Evolutionary conservation across 352 stramenopile genomes (phyloP), one percentile per base, ranked within the genome.

Genomic region (Phytopythium mirpurense): DNA sequence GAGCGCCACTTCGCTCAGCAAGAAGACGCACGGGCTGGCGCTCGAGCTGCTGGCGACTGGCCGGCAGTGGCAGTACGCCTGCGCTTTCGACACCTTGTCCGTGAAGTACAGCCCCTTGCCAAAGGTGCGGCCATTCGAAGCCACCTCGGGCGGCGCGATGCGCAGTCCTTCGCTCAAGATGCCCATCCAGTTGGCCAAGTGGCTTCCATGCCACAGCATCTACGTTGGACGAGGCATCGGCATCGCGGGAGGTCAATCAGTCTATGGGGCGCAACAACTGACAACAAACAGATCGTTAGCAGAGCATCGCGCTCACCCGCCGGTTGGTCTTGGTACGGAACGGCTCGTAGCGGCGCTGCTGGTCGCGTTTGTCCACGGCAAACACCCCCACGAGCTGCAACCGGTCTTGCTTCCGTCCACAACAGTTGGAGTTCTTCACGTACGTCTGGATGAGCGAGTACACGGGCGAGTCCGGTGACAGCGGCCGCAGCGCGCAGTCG

Each of bases 181-280:
- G 54, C 84, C 77, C 23, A 83, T 42, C 80, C 88, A 94, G 57
- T 96, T 96, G 54, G 64, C 70, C 56, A 93, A 61, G 34, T 79
- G 68, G 41, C 78, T 95, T n/a, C 86, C 87, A 40, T 96, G 87
- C 87, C 87, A 96, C 37, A 96, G 54, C 51, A 96, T 79, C 75
- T 86, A 64, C 58, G 65, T 61, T 35, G 32, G 37, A 59, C 40
- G 18, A 42, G 37, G 37, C 40, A 65, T 47, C 34, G 32, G 41
- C n/a, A 47, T 32, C 41, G 21, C 21, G 24, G 21, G 21, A 47
- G 4, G 21, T 47, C 1, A 42, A 34, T 47, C 1, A 42, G 21
- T 47, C 21, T 47, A 47, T n/a, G 26, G 31, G 9, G 11, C 19
- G 16, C 35, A 40, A 10, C 8, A 54, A 27, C 26, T 40, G 19